Percentiles rank a stretch among this genome's conserved stretches.
Evolutionary conservation across 306 rosid genomes (phyloP).

Genomic region (Gastrolobium villosum): DNA sequence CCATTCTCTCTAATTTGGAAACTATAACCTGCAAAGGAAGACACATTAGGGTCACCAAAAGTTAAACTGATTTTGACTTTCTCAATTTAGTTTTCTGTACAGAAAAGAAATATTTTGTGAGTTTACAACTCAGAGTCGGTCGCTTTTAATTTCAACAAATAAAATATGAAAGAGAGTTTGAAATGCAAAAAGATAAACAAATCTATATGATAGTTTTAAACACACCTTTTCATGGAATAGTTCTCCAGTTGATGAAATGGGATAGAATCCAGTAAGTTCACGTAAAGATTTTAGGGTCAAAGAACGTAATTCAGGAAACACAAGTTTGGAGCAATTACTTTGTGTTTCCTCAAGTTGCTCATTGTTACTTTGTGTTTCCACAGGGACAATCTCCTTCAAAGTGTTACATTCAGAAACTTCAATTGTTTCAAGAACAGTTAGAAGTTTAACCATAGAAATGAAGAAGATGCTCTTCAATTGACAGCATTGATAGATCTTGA

Average conservation of each 20-base stretch:
- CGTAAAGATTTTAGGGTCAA: neutral
- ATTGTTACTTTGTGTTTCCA: no score
- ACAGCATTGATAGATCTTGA: conserved; percentile 33
- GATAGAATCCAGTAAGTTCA: conserved; percentile 23
- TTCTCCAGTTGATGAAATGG: neutral
- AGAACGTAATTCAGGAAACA: conserved; percentile 23
- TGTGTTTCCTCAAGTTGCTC: no score
- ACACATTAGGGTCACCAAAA: neutral
- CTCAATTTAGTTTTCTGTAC: no score
- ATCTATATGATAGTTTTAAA: neutral
- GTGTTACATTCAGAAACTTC: conserved; percentile 50
- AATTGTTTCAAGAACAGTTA: conserved; percentile 44
- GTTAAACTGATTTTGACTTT: neutral
- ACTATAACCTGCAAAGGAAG: neutral
- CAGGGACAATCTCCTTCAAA: conserved; percentile 35
- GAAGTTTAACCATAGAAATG: neutral
- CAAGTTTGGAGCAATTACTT: neutral
- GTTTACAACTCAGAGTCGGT: neutral
- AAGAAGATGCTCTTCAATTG: conserved; percentile 40
- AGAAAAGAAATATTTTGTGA: no score
- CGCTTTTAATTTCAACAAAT: neutral
- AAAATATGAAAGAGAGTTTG: neutral
- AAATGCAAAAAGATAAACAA: neutral
- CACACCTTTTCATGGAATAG: conserved; percentile 36
- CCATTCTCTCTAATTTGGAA: conserved; percentile 44